Percentiles rank a stretch among this genome's conserved stretches.
Evolutionary conservation across 441 rosid species (phyloP).

Genomic region (Corymbia calophylla): DNA sequence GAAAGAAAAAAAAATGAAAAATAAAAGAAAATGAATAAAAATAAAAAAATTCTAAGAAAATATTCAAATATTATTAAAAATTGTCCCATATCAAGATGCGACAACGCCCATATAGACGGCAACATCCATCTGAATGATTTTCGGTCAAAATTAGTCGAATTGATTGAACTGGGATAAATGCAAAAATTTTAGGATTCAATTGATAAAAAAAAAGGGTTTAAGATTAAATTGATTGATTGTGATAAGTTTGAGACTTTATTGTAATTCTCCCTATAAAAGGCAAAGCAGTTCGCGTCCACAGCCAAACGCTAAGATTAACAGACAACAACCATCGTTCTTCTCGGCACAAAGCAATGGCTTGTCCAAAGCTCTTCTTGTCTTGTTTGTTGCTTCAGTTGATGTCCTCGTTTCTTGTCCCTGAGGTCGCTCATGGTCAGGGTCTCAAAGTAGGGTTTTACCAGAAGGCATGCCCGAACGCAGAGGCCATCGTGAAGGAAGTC

Average conservation of each 20-base stretch:
- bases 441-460: background rate
- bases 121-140: accelerated
- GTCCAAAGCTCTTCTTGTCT: background rate
- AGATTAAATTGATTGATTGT: background rate
- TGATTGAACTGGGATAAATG: too few relatives aligned
- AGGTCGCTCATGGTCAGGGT: background rate
- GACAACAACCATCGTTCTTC: background rate
- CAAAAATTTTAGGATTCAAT: too few relatives aligned
- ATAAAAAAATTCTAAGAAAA: too few relatives aligned
- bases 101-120: too few relatives aligned
- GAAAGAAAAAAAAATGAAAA: too few relatives aligned
- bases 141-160: too few relatives aligned
- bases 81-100: too few relatives aligned
- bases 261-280: background rate
- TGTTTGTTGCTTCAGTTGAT: background rate
- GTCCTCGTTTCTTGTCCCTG: background rate
- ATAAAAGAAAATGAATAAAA: too few relatives aligned
- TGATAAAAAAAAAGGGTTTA: too few relatives aligned
- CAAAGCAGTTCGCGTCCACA: background rate
- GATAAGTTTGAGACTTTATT: too few relatives aligned
- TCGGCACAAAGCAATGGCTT: background rate
- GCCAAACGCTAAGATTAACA: background rate
- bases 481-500: background rate
- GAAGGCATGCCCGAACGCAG: background rate
- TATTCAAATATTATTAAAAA: too few relatives aligned